Conservation (phyloP, 164 flowering plant species). For the Aristolochia fimbriata region DNA sequence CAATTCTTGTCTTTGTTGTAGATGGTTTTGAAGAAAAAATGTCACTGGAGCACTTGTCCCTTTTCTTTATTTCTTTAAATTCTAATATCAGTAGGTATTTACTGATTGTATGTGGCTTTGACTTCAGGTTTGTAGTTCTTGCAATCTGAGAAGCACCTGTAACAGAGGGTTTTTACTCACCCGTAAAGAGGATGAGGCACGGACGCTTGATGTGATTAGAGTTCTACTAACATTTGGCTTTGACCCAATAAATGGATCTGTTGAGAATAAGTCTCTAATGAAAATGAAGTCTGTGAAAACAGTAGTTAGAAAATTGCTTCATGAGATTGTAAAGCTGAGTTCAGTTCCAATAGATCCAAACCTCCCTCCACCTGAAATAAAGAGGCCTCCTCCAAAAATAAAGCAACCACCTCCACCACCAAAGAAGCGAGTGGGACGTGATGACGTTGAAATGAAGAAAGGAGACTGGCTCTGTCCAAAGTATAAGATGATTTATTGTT, state of each 20-base stretch:
- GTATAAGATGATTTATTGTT: conserved; percentile 26
- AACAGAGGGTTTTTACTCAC: conserved; percentile 68
- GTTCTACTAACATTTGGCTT: conserved; percentile 70
- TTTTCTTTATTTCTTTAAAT: no score
- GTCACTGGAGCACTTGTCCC: no score
- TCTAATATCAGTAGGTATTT: no score
- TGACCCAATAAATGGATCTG: conserved; percentile 61
- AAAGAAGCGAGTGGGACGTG: conserved; percentile 86
- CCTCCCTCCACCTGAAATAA: conserved; percentile 85
- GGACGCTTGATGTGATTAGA: conserved; percentile 80
- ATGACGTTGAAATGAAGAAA: conserved; percentile 96
- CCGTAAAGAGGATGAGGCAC: conserved; percentile 93
- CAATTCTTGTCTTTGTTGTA: neutral
- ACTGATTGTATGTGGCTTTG: neutral
- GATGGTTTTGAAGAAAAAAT: no score
- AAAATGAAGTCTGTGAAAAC: conserved; percentile 69
- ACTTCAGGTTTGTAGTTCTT: conserved; percentile 94
- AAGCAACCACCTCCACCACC: conserved; percentile 97
- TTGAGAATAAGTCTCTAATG: conserved; percentile 51
- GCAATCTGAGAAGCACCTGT: conserved; percentile 88
- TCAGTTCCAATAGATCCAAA: conserved; percentile 96
- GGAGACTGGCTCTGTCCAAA: conserved; percentile 98
- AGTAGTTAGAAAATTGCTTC: conserved; percentile 81
- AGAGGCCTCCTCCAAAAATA: conserved; percentile 88
- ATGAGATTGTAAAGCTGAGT: conserved; percentile 83